Evolutionary conservation across 2,329 filamentous ascomycete species (phyloP).

Genomic region (Byssoonygena ceratinophila): DNA sequence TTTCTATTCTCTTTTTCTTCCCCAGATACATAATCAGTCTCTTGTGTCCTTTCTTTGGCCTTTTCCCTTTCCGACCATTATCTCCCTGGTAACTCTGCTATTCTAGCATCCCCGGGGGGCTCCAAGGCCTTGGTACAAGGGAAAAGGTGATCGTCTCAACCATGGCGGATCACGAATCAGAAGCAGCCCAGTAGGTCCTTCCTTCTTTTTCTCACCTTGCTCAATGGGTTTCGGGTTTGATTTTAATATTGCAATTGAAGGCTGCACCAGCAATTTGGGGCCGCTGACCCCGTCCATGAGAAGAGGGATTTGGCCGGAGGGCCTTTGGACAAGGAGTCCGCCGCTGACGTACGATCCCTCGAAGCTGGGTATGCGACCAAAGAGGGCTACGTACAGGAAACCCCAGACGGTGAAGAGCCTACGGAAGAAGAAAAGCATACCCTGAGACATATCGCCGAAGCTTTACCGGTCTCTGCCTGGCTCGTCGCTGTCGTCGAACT

Average conservation of each 20-base stretch:
- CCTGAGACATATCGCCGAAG: conserved; percentile 46
- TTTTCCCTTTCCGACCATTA: neutral
- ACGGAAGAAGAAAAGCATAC: conserved; percentile 43
- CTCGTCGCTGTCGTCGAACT: conserved; percentile 49
- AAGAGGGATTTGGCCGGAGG: conserved; percentile 6
- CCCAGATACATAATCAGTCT: neutral
- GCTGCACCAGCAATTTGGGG: conserved; percentile 2
- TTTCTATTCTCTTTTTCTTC: neutral
- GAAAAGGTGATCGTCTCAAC: neutral
- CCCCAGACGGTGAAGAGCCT: conserved; percentile 44
- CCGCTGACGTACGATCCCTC: neutral
- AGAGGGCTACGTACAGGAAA: conserved; percentile 15
- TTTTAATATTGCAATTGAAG: conserved; percentile 1
- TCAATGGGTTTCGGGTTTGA: neutral
- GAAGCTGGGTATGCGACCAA: conserved; percentile 8
- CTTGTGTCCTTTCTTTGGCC: neutral
- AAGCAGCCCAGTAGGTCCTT: conserved; percentile 11
- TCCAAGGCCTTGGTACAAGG: neutral
- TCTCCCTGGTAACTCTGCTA: too few species aligned
- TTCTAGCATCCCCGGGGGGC: neutral
- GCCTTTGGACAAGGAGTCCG: neutral
- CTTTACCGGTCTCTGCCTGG: conserved; percentile 46
- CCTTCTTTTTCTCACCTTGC: neutral
- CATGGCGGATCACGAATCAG: conserved; percentile 14
- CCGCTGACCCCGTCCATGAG: neutral